Conservation (phyloP, 768 basidiomycete genomes). For the Pleurotus salmoneostramineus region DNA sequence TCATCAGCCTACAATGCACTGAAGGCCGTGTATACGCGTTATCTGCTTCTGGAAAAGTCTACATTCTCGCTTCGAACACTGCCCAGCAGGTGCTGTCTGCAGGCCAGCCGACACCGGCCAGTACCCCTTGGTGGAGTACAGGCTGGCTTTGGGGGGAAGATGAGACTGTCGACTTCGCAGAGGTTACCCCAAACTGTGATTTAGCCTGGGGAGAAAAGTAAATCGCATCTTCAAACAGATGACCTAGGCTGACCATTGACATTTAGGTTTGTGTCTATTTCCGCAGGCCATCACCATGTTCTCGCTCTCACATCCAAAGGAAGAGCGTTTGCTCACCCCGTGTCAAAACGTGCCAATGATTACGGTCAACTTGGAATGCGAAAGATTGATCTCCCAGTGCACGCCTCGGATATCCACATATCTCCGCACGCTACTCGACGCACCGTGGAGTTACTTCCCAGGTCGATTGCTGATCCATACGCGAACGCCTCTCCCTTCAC, state of each 20-base stretch:
- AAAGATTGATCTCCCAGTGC: slow-evolving; percentile 49
- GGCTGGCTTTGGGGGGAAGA: slow-evolving; percentile 57
- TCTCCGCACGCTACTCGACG: slow-evolving; percentile 23
- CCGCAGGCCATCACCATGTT: slow-evolving; percentile 68
- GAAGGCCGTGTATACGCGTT: slow-evolving; percentile 69
- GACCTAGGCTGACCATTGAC: neutral
- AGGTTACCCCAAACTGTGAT: slow-evolving; percentile 53
- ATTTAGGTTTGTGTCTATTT: slow-evolving; percentile 66
- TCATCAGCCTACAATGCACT: slow-evolving; percentile 58
- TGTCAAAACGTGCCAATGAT: slow-evolving; percentile 70
- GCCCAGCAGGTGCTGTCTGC: slow-evolving; percentile 37
- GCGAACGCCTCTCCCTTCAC: slow-evolving; percentile 38
- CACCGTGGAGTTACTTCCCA: slow-evolving; percentile 54
- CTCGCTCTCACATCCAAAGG: slow-evolving; percentile 72
- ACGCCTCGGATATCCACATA: slow-evolving; percentile 13
- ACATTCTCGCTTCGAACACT: slow-evolving; percentile 55
- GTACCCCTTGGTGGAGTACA: slow-evolving; percentile 56
- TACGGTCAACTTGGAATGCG: slow-evolving; percentile 83
- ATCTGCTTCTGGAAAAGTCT: slow-evolving; percentile 73
- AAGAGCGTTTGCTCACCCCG: slow-evolving; percentile 75
- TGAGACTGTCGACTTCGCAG: slow-evolving; percentile 49
- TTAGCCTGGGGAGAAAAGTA: slow-evolving; percentile 69
- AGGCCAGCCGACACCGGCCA: slow-evolving; percentile 36
- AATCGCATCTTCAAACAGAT: slow-evolving; percentile 11
- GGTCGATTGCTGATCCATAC: slow-evolving; percentile 47